These are phyloP conservation scores for Rosa multiflora DNA, from an alignment of 306 rosid species.

Conservation along the genomic window DNA sequence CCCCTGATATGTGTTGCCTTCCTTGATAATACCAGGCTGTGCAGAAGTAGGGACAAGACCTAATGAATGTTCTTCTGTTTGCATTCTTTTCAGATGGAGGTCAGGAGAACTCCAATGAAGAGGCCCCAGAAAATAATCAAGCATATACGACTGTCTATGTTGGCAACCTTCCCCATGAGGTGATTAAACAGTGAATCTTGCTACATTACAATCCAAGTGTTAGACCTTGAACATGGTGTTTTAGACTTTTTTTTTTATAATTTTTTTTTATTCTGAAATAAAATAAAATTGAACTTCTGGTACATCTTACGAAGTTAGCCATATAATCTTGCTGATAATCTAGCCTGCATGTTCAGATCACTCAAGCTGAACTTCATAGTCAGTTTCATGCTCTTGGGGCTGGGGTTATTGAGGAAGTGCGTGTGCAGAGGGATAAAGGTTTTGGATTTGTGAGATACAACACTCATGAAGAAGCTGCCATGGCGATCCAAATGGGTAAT, in stretches of 20 bases:
- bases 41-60: background rate
- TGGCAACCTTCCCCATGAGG: conserved; percentile 92
- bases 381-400: conserved; percentile 77
- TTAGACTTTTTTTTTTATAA: background rate
- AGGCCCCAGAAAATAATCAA: conserved; percentile 65
- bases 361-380: conserved; percentile 75
- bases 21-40: background rate
- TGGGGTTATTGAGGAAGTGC: conserved; percentile 76
- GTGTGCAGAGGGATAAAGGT: conserved; percentile 84
- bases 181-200: conserved; percentile 14
- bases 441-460: conserved; percentile 88
- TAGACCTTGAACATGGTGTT: background rate
- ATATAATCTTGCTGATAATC: conserved; percentile 1
- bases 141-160: conserved; percentile 84
- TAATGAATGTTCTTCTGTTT: conserved; percentile 8
- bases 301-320: background rate
- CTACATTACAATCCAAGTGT: conserved; percentile 17
- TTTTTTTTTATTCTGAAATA: background rate
- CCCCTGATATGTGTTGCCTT: background rate
- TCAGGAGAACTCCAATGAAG: conserved; percentile 59
- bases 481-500: conserved; percentile 78
- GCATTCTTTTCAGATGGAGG: conserved; percentile 49
- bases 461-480: conserved; percentile 82
- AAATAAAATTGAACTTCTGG: background rate
- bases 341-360: conserved; percentile 46